Base-by-base conservation (phyloP, 2,329 filamentous ascomycete species). In the Colletotrichum incanum region DNA sequence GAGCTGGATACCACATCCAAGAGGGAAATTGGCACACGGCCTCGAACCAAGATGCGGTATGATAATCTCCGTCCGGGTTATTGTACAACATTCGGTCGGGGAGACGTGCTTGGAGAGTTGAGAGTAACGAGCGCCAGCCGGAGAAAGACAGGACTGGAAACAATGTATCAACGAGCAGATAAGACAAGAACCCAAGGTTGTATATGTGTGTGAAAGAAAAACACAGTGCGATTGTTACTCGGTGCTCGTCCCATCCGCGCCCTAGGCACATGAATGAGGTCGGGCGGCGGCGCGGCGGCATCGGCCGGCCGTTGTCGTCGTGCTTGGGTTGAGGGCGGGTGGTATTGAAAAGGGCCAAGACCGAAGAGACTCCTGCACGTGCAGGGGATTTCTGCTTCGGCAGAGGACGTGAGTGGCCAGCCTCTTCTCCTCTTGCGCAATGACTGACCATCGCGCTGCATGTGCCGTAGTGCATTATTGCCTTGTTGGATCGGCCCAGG, bases 291-390 rank as follows among this genome's bases (percentile, higher is more conserved):
- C 45, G 28, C 47, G 62, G 62, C 39, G 56, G 68, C 69, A 59
- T 72, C 65, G 52, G 59, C 65, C 59, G 69, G 45, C 52, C 52
- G 65, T 72, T 52, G 45, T 68, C 41, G 26, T 58, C 14, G 69
- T 69, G 52, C 65, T 3, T 72, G 65, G 50, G 20, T 26, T 60
- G 65, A 52, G 49, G 54, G 52, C 45, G 59, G 69, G 59, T 69
- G 65, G 60, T 52, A 69, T 69, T 60, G 54, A 47, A 59, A 68
- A 65, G 47, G 58, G 65, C 69, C 65, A 72, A 60, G 65, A 37
- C 65, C 59, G 54, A 28, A 58, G 41, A 58, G 55, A 45, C 56
- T 56, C 64, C 64, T 72, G 59, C 59, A 55, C 3, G 26, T 54
- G 52, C 65, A 69, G 60, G 69, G 69, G 31, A 60, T 39, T 55